A percentile compares a stretch with the other conserved stretches of the same genome.
Conservation (phyloP, 805 yeast species). For the Wickerhamomyces silvicola region DNA sequence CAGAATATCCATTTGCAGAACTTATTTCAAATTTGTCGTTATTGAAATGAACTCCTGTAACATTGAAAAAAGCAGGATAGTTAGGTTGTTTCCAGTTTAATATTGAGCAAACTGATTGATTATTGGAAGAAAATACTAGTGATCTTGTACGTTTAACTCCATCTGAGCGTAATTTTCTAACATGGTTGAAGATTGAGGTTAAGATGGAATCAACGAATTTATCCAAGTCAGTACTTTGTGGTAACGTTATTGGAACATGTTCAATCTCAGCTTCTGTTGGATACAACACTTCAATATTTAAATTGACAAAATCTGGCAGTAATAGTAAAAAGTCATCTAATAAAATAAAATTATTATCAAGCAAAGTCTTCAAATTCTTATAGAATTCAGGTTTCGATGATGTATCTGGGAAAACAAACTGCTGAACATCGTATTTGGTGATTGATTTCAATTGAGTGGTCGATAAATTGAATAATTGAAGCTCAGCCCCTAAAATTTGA, state of each 20-base stretch:
- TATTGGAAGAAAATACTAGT: slow-evolving; percentile 76
- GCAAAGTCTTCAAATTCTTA: slow-evolving; percentile 34
- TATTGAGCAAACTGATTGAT: slow-evolving; percentile 86
- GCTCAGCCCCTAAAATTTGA: slow-evolving; percentile 40
- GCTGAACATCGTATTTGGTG: slow-evolving; percentile 21
- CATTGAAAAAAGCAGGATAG: slow-evolving; percentile 84
- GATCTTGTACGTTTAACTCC: slow-evolving; percentile 43
- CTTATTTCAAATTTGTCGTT: slow-evolving; percentile 28
- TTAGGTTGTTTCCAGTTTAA: slow-evolving; percentile 98
- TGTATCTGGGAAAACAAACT: slow-evolving; percentile 15
- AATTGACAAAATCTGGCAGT: slow-evolving; percentile 53
- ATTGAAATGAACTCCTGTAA: slow-evolving; percentile 54
- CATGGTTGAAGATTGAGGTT: slow-evolving; percentile 69
- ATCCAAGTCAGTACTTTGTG: slow-evolving; percentile 50
- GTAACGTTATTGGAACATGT: slow-evolving; percentile 33
- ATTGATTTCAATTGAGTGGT: slow-evolving; percentile 26
- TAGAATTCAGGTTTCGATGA: neutral
- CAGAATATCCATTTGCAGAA: slow-evolving; percentile 35
- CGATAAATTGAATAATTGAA: slow-evolving; percentile 55
- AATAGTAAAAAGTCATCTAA: slow-evolving; percentile 50
- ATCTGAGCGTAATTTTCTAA: slow-evolving; percentile 38
- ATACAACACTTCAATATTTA: slow-evolving; percentile 69
- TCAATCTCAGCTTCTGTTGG: slow-evolving; percentile 53
- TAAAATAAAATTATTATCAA: slow-evolving; percentile 48
- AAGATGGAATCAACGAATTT: slow-evolving; percentile 69